Evolutionary conservation across 2,329 filamentous ascomycete genomes (phyloP), one percentile per base, ranked within the genome.

Genomic region (Fusarium domesticum): DNA sequence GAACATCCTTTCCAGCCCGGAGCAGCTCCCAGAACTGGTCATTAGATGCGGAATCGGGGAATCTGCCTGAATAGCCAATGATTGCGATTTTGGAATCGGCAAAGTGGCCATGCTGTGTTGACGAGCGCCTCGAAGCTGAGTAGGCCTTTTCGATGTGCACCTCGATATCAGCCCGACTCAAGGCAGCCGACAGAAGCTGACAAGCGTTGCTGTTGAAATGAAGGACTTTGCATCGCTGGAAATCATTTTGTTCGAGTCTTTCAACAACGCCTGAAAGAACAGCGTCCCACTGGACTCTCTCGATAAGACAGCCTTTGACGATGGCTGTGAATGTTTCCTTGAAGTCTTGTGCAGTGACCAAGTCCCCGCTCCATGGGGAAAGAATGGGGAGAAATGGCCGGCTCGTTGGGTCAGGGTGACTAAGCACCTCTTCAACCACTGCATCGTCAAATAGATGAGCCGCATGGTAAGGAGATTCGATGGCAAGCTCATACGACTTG

Each of bases 1-100:
- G 81, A 11, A 85, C 81, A 61, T 88, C 84, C 1, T 83, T 72
- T 11, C 84, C 84, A 51, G 81, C 76, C 54, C 80, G 75, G 7
- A 89, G 70, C 2, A 89, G 68, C 25, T 86, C 77, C 84, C 85
- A 89, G 65, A 73, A 64, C 38, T 66, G 65, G n/a, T 67, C 65
- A 5, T 67, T 66, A 10, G 75, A 76, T 0, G 65, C 65, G 4
- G 64, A 66, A 5, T 71, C 72, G 1, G 73, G 71, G 17, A 75
- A 69, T 0, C 73, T 62, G 20, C 73, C 73, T 1, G 67, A 67
- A 53, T 67, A 70, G 40, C 89, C 89, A 25, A 95, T 85, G 50
- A 95, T 90, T 45, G 89, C 89, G 50, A 95, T 80, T 66, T 90
- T 91, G 2, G 60, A 61, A 8, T 60, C 41, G 2, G 51, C 17